Evolutionary conservation across 345 rosid genomes (phyloP).

Genomic region (Punica granatum): DNA sequence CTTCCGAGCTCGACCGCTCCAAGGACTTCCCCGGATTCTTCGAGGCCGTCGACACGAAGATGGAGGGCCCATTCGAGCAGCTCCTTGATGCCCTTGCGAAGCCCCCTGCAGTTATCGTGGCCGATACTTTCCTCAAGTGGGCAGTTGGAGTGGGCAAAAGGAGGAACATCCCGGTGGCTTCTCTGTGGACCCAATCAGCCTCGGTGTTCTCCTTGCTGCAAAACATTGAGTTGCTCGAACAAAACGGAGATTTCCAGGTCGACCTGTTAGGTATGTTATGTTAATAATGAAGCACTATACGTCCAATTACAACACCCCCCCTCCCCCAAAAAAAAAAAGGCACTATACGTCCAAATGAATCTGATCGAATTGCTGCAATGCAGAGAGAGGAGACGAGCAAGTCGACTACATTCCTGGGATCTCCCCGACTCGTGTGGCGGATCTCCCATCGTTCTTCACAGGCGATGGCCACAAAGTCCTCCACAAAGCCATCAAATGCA

Average conservation of each 20-base stretch:
- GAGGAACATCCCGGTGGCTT: slow-evolving; percentile 29
- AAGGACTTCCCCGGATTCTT: slow-evolving; percentile 30
- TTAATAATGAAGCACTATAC: background rate
- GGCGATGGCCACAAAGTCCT: background rate
- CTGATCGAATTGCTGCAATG: too few species aligned
- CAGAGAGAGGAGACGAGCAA: slow-evolving; percentile 18
- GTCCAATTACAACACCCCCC: too few species aligned
- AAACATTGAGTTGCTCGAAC: background rate
- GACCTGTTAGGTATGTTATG: background rate
- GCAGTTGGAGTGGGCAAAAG: slow-evolving; percentile 10
- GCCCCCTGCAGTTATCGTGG: slow-evolving; percentile 17
- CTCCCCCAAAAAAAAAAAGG: too few species aligned
- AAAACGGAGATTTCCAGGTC: slow-evolving; percentile 2
- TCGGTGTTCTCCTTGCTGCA: background rate
- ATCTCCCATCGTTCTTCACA: slow-evolving; percentile 10
- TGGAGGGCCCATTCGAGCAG: slow-evolving; percentile 40
- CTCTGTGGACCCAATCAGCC: slow-evolving; percentile 15
- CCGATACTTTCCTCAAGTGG: slow-evolving; percentile 21
- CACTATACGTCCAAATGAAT: background rate
- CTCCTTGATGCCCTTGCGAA: slow-evolving; percentile 20
- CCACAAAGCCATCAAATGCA: background rate
- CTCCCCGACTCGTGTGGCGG: slow-evolving; percentile 19
- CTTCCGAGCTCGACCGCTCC: slow-evolving; percentile 33
- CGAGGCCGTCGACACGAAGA: slow-evolving; percentile 31
- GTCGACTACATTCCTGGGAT: slow-evolving; percentile 31